Evolutionary conservation across 2,329 filamentous ascomycete species (phyloP).

Genomic region (Microcyclospora pomicola): DNA sequence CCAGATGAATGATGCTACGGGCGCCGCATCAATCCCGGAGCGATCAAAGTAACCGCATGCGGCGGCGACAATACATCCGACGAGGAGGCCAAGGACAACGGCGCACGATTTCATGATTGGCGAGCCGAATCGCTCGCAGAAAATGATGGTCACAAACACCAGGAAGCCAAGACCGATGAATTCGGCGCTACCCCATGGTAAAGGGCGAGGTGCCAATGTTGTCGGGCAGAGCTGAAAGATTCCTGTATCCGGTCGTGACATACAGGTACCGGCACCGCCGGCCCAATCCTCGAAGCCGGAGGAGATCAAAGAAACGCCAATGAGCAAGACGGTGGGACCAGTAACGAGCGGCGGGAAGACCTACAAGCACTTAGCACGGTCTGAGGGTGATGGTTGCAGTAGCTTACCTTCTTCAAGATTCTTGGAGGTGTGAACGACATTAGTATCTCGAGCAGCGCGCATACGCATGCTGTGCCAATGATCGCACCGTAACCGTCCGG

Average conservation of each 20-base stretch:
- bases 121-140: constrained; percentile 68
- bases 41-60: constrained; percentile 66
- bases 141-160: constrained; percentile 64
- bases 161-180: constrained; percentile 68
- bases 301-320: constrained; percentile 59
- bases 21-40: constrained; percentile 57
- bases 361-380: constrained; percentile 11
- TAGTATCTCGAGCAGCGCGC: constrained; percentile 49
- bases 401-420: constrained; percentile 30
- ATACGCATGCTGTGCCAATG: constrained; percentile 46
- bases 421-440: constrained; percentile 62
- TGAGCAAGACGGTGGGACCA: constrained; percentile 53
- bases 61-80: constrained; percentile 66
- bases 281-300: constrained; percentile 67
- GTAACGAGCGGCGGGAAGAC: constrained; percentile 69
- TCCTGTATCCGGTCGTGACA: constrained; percentile 30
- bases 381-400: neutral
- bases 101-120: constrained; percentile 74
- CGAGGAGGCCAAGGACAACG: constrained; percentile 56
- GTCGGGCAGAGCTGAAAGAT: constrained; percentile 53
- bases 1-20: constrained; percentile 64
- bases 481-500: constrained; percentile 64
- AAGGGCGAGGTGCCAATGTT: constrained; percentile 52
- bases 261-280: constrained; percentile 52
- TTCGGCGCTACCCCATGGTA: constrained; percentile 66